phyloP scores from a whole-genome alignment of 2,329 filamentous ascomycete genomes.

The Colletotrichum scovillei region DNA sequence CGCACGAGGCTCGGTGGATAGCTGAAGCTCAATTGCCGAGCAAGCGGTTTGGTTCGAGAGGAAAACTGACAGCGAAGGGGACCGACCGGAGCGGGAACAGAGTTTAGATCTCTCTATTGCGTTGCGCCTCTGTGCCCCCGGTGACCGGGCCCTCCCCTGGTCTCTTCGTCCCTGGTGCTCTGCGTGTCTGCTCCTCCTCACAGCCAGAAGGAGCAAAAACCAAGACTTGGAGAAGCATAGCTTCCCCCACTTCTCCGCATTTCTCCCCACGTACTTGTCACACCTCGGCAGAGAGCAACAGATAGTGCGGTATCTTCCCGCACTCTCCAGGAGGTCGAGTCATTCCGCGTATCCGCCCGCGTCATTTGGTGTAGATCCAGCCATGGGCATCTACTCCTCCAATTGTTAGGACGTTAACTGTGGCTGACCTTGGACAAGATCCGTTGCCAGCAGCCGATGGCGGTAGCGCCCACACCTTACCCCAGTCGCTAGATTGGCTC shows the following conservation, averaged over 20 bases:
- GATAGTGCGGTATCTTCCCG: slow-evolving; percentile 29
- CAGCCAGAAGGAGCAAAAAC: slow-evolving; percentile 6
- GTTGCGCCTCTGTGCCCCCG: slow-evolving; percentile 24
- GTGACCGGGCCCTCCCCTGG: slow-evolving; percentile 13
- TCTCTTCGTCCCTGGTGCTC: not conserved
- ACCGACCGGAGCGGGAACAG: slow-evolving; percentile 10
- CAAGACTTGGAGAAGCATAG: slow-evolving; percentile 30
- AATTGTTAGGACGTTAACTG: slow-evolving; percentile 2
- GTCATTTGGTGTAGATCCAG: not conserved
- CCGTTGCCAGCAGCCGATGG: slow-evolving; percentile 32
- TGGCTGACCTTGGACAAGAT: not conserved
- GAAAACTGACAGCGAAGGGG: slow-evolving; percentile 16
- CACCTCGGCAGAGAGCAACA: slow-evolving; percentile 24
- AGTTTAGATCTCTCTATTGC: slow-evolving; percentile 18
- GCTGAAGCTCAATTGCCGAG: slow-evolving; percentile 7
- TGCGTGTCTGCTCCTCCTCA: slow-evolving; percentile 2
- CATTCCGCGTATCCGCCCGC: not conserved
- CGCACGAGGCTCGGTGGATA: slow-evolving; percentile 8
- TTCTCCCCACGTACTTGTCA: slow-evolving; percentile 25
- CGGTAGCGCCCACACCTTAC: slow-evolving; percentile 5
- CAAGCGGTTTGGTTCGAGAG: not conserved
- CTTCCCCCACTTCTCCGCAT: slow-evolving; percentile 34
- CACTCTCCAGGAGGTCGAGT: slow-evolving; percentile 6
- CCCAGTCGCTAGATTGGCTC: slow-evolving; percentile 9
- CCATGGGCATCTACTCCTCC: not conserved